Evolutionary conservation across 1,284 basidiomycete species (phyloP), one percentile per base, ranked within the genome.

Genomic region (Puccinia hordei): DNA sequence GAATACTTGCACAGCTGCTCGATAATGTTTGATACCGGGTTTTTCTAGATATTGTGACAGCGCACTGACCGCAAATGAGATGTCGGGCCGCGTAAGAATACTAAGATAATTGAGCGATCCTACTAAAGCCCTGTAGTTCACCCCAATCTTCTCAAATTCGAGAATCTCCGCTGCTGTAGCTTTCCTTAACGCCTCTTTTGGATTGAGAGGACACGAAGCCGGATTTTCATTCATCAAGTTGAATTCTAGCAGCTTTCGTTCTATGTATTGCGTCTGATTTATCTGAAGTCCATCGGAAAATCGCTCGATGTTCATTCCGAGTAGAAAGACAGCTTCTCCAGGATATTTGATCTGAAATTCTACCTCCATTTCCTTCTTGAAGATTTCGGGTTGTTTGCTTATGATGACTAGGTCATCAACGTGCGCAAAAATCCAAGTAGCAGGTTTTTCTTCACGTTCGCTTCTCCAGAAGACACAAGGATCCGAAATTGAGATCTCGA

Each of bases 391-490:
- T 5, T 55, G n/a, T 8, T 30, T 27, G 4, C 71, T 53, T 30
- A 51, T 27, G 30, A 73, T 55, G 12, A 35, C 69, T 30, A 72
- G 44, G 30, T 72, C 69, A 30, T 72, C 69, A 1, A 72, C 69
- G 53, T n/a, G 71, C 15, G 55, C 30, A 27, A 49, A 73, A 2
- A 73, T 24, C 9, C 22, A 61, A 3, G 59, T 61, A 2, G n/a
- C n/a, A n/a, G n/a, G n/a, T n/a, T n/a, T n/a, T n/a, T n/a, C n/a
- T n/a, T n/a, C n/a, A n/a, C n/a, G n/a, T n/a, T 24, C 33, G 3
- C 12, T 3, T 5, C 59, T 5, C 4, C 10, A 61, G n/a, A 61
- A 61, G 12, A 61, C 59, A 61, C 59, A 61, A 61, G 59, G 12
- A 17, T 69, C 38, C 22, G 46, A n/a, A 6, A 44, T 1, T 46